Percentiles rank a stretch among this genome's conserved stretches.
Evolutionary conservation across 225 moss, liverwort and hornwort species (phyloP).

Genomic region (Thuidium tamariscinum): DNA sequence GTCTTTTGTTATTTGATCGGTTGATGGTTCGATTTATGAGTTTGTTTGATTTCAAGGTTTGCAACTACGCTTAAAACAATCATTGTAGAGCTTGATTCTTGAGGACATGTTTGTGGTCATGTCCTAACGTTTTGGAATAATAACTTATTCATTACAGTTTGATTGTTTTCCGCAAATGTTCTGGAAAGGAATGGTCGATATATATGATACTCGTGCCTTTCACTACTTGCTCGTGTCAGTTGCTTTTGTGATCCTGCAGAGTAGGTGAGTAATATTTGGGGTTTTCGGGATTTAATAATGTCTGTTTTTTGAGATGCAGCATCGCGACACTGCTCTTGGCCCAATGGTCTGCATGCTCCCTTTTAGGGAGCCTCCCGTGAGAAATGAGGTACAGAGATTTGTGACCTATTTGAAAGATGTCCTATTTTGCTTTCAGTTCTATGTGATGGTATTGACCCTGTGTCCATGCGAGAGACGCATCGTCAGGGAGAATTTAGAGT

Average conservation of each 20-base stretch:
- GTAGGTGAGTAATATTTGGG: background rate
- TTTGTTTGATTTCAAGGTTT: background rate
- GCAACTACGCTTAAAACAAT: background rate
- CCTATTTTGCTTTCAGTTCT: background rate
- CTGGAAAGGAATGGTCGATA: background rate
- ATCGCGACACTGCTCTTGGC: constrained; percentile 61
- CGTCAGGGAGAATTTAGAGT: background rate
- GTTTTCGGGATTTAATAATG: background rate
- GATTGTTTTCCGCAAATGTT: background rate
- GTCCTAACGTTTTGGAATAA: background rate
- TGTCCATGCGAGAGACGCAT: background rate
- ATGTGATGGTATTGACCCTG: background rate
- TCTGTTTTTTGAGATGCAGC: constrained; percentile 27
- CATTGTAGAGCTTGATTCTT: background rate
- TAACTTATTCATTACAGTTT: background rate
- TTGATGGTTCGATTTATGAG: background rate
- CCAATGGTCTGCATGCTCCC: constrained; percentile 55
- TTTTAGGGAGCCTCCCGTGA: constrained; percentile 18
- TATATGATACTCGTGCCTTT: background rate
- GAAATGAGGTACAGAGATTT: constrained; percentile 65
- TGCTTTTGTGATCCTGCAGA: background rate
- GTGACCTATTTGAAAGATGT: background rate
- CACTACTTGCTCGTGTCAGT: background rate
- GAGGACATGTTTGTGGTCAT: background rate
- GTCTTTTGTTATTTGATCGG: background rate